A percentile compares a stretch with the other conserved stretches of the same genome.
phyloP scores from a whole-genome alignment of 805 yeast species.

The Metschnikowia kunwiensis region DNA sequence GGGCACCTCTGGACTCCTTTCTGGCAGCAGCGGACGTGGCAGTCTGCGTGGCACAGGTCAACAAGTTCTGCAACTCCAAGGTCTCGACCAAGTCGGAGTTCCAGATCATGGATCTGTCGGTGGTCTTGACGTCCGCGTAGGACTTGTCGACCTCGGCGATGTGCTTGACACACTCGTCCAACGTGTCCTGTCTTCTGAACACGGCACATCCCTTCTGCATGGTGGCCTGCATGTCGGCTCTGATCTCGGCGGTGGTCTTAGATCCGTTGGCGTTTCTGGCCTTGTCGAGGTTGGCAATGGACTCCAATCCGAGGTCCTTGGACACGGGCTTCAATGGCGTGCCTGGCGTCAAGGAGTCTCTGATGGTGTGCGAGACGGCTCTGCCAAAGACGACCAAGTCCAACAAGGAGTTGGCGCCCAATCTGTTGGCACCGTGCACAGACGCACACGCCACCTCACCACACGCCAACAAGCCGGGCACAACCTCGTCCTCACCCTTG shows the following conservation, averaged over 20 bases:
- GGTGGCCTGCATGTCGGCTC: slow-evolving; percentile 88
- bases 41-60: slow-evolving; percentile 96
- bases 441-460: slow-evolving; percentile 99
- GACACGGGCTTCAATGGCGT: slow-evolving; percentile 80
- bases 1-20: slow-evolving; percentile 98
- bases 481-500: slow-evolving; percentile 84
- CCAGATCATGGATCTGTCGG: slow-evolving; percentile 98
- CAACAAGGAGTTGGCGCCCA: slow-evolving; percentile 95
- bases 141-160: slow-evolving; percentile 73
- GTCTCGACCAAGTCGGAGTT: slow-evolving; percentile 96
- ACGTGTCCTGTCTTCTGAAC: slow-evolving; percentile 87
- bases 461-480: slow-evolving; percentile 93
- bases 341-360: slow-evolving; percentile 83
- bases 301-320: slow-evolving; percentile 82
- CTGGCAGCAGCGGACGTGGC: slow-evolving; percentile 93
- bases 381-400: slow-evolving; percentile 98
- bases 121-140: slow-evolving; percentile 73
- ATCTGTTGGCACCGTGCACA: slow-evolving; percentile 98
- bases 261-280: slow-evolving; percentile 84
- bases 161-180: slow-evolving; percentile 86
- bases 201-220: slow-evolving; percentile 98
- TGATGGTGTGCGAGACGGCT: slow-evolving; percentile 92
- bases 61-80: slow-evolving; percentile 90
- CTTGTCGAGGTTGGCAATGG: slow-evolving; percentile 86
- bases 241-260: slow-evolving; percentile 79